Base-by-base conservation (phyloP, 2,329 filamentous ascomycete species). In the Colletotrichum tanaceti region DNA sequence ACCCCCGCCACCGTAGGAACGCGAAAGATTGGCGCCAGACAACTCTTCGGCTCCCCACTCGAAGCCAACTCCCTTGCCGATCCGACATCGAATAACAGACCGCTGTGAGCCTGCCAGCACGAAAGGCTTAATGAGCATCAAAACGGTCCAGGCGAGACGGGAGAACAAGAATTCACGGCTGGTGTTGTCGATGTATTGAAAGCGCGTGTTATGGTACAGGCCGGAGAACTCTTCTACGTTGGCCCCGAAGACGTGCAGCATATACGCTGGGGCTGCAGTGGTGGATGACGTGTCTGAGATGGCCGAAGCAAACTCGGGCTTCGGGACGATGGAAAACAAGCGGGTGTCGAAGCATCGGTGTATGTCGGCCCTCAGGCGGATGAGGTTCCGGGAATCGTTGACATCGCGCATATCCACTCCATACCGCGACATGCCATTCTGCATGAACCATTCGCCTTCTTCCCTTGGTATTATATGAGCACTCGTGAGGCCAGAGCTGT, bases 361-460 rank as follows among this genome's bases (percentile, higher is more conserved):
- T 35, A 55, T 39, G 22, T 55, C 53, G 20, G 53, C 35, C 53
- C 53, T 35, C 20, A 55, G 38, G 53, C 35, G n/a, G 32, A 55
- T 55, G 32, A 55, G 35, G 35, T 55, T 55, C 35, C 35, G 53
- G 18, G 53, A 55, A 13, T 55, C 53, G 32, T 55, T 55, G 5
- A 55, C n/a, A 20, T 55, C 53, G 6, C 53, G 53, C 35, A 22
- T 43, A 43, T 55, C 53, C 35, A 43, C 32, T 2, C 53, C 53
- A 16, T 55, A 55, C 32, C 53, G 53, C 38, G 53, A 55, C 53
- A 55, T 55, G n/a, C 35, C 53, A 55, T 55, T 55, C 32, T 39
- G 53, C 53, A 55, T 55, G 53, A 55, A 55, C 53, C 53, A 55
- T 14, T 55, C 53, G 20, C n/a, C 35, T 39, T 55, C 53, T 41